Percentiles rank a stretch among this genome's conserved stretches.
phyloP scores from a whole-genome alignment of 2,329 filamentous ascomycete genomes.

The Fusarium aywerte region DNA sequence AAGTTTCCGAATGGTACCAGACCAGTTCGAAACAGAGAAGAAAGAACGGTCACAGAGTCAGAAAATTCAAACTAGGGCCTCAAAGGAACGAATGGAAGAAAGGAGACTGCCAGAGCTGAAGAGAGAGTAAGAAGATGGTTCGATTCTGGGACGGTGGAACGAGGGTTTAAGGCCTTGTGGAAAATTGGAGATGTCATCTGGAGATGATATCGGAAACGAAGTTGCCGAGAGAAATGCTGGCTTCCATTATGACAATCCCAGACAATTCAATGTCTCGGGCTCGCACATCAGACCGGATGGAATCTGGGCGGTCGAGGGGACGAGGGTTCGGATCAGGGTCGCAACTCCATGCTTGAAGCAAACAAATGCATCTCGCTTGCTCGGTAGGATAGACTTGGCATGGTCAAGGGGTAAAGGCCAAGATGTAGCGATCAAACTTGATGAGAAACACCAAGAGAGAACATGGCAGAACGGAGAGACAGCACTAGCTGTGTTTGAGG shows the following conservation, averaged over 20 bases:
- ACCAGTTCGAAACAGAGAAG: conserved; percentile 55
- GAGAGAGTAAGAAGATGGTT: conserved; percentile 51
- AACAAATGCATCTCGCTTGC: conserved; percentile 7
- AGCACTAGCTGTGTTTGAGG: conserved; percentile 32
- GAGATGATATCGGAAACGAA: conserved; percentile 32
- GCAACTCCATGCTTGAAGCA: conserved; percentile 27
- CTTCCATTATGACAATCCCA: conserved; percentile 48
- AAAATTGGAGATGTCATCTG: conserved; percentile 47
- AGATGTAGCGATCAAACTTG: conserved; percentile 41
- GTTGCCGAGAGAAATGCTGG: conserved; percentile 54
- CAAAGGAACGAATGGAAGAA: conserved; percentile 61
- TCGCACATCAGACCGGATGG: conserved; percentile 49
- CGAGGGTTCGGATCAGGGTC: conserved; percentile 34
- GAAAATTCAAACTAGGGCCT: conserved; percentile 43
- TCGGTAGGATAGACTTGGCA: not conserved
- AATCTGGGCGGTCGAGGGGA: conserved; percentile 44
- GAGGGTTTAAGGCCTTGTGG: conserved; percentile 50
- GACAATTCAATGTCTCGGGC: conserved; percentile 44
- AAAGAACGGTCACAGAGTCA: conserved; percentile 60
- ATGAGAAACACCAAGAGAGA: conserved; percentile 34
- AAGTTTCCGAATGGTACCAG: conserved; percentile 58
- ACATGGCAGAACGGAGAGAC: conserved; percentile 25
- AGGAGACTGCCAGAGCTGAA: conserved; percentile 60
- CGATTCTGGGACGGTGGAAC: conserved; percentile 47
- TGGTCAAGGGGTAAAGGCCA: conserved; percentile 1